Conservation (phyloP, 768 basidiomycete species). For the Tephrocybe sp. region DNA sequence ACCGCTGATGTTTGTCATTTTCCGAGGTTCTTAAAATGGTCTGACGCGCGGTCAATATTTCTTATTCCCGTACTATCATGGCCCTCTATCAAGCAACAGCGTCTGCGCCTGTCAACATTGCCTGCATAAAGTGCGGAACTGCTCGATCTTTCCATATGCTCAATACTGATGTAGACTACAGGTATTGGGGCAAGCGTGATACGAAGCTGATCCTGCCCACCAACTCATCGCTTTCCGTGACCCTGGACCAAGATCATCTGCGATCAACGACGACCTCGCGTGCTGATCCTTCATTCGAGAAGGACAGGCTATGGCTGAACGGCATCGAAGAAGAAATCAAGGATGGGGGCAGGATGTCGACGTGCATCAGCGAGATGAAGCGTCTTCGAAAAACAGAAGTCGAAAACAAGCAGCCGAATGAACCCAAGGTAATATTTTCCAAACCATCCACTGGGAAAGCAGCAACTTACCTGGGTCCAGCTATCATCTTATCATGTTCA, state of each 20-base stretch:
- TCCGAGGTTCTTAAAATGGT: constrained; percentile 2
- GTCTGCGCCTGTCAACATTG: constrained; percentile 95
- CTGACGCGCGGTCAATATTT: constrained; percentile 10
- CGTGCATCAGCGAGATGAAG: constrained; percentile 89
- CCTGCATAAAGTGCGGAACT: constrained; percentile 84
- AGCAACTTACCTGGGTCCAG: constrained; percentile 32
- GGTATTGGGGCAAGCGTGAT: constrained; percentile 99
- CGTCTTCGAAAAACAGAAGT: constrained; percentile 65
- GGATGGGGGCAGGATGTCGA: constrained; percentile 70
- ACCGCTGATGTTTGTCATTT: constrained; percentile 15
- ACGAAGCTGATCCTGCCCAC: constrained; percentile 94
- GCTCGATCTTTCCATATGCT: neutral
- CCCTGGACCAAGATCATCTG: constrained; percentile 94
- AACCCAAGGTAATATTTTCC: constrained; percentile 57
- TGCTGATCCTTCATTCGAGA: constrained; percentile 69
- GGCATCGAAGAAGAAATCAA: constrained; percentile 91
- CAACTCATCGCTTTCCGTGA: constrained; percentile 97
- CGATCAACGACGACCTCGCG: constrained; percentile 92
- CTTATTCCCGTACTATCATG: constrained; percentile 40
- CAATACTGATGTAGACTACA: constrained; percentile 27
- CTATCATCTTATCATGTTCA: constrained; percentile 75
- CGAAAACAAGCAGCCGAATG: constrained; percentile 66
- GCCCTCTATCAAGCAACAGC: constrained; percentile 79
- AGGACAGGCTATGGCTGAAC: constrained; percentile 93
- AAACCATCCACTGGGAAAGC: neutral